Conservation (phyloP, 2,329 filamentous ascomycete species). For the Mycosphaerella sp. region DNA sequence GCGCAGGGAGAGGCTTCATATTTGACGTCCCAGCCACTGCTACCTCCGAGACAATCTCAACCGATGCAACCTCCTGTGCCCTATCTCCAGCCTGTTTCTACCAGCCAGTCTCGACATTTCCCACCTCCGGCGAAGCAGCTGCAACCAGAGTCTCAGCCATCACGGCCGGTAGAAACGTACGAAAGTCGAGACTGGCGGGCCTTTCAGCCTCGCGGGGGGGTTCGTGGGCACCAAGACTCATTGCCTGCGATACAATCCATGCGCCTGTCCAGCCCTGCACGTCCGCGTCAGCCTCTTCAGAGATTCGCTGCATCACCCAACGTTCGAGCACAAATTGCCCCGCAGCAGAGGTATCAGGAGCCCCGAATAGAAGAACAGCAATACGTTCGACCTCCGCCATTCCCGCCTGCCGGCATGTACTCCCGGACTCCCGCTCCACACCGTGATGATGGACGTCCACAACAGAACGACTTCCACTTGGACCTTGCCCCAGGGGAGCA, state of each 20-base stretch:
- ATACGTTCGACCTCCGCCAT: neutral
- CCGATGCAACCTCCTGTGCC: neutral
- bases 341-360: neutral
- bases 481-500: neutral
- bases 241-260: slow-evolving; percentile 1
- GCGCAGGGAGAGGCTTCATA: neutral
- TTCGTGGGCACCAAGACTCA: neutral
- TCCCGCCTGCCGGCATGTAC: neutral
- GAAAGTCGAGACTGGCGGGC: neutral
- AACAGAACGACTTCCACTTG: neutral
- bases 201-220: neutral
- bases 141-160: neutral
- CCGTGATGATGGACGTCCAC: neutral
- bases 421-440: neutral
- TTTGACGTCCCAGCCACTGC: slow-evolving; percentile 10
- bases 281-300: neutral
- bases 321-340: neutral
- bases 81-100: neutral
- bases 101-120: neutral
- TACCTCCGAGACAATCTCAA: neutral
- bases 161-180: neutral
- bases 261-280: neutral
- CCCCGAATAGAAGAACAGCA: neutral
- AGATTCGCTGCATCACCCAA: neutral
- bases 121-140: neutral